Percentiles rank a stretch among this genome's conserved stretches.
Conservation (phyloP, 2,329 filamentous ascomycete genomes). For the Phyllosticta paracitricarpa region DNA sequence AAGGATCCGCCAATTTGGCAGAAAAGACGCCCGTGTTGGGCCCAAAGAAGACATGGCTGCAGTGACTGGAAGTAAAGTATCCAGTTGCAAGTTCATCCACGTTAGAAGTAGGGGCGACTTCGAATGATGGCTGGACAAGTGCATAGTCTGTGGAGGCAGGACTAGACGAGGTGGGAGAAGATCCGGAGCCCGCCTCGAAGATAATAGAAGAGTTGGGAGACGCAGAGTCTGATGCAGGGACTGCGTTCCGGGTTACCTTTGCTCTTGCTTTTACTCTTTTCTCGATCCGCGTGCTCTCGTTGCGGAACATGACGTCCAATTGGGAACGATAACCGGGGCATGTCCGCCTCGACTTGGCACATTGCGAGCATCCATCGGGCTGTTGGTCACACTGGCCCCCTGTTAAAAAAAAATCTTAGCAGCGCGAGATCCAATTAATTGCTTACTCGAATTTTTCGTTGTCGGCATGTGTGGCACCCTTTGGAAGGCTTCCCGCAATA, state of each 20-base stretch:
- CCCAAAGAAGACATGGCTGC: slow-evolving; percentile 11
- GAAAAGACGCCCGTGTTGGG: neutral
- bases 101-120: slow-evolving; percentile 11
- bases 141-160: neutral
- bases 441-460: slow-evolving; percentile 23
- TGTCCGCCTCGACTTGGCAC: slow-evolving; percentile 18
- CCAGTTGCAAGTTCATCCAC: slow-evolving; percentile 21
- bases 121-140: neutral
- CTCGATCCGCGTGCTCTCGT: slow-evolving; percentile 18
- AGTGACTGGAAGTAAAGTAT: slow-evolving; percentile 23
- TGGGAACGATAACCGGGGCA: slow-evolving; percentile 24
- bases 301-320: slow-evolving; percentile 22
- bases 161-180: neutral
- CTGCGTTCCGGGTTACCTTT: neutral
- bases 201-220: neutral
- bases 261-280: neutral
- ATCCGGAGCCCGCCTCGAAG: neutral
- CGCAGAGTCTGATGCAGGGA: neutral
- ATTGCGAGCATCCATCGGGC: slow-evolving; percentile 21
- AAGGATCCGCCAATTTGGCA: neutral
- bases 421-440: neutral
- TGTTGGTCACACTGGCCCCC: slow-evolving; percentile 22
- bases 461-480: slow-evolving; percentile 23
- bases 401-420: neutral
- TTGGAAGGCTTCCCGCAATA: slow-evolving; percentile 19